Base-by-base conservation (phyloP, 179 eudicot species). In the Dionaea muscipula region DNA sequence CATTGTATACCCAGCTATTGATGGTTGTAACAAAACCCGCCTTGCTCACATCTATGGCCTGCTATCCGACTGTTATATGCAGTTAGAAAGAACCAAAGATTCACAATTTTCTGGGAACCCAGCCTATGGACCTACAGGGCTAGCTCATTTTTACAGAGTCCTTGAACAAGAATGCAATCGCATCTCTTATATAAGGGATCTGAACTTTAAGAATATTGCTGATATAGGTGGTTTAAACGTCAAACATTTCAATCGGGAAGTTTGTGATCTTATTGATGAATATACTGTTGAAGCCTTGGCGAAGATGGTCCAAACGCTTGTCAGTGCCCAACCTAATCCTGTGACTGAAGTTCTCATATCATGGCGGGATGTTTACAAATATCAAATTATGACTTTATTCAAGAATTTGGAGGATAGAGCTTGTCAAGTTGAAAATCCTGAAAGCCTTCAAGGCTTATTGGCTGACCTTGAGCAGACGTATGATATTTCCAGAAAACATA, bases 201-300 rank as follows among this genome's bases (percentile, higher is more conserved):
- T 93, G 63, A 77, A 93, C 77, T 93, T 93, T 73, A 93, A 93
- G 69, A 82, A 81, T 54, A 79, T 93, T 56, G 94, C 79, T 14
- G 83, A 81, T 54, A 68, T 81, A 26, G 57, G 60, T 67, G 75
- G 66, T 50, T 67, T 89, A 63, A 83, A 85, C 70, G 63, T 59
- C 44, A 54, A 63, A 64, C 65, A 73, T 62, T 71, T 93, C 67
- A 79, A 66, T 57, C 60, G 54, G 48, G 99, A 88, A 75, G 71
- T 93, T 44, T 73, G 64, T 70, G 65, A 76, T 54, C 86, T 88
- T 58, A 66, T 85, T 43, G 69, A 81, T 75, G 95, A 85, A 70
- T 54, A 38, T 24, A 88, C 61, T 44, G 94, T 93, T 48, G 99
- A 85, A 78, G 86, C 85, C 57, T 57, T 93, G 68, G 95, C 90